Base-by-base conservation (phyloP, 2,329 filamentous ascomycete species). In the Chaetoscypha palmicola region DNA sequence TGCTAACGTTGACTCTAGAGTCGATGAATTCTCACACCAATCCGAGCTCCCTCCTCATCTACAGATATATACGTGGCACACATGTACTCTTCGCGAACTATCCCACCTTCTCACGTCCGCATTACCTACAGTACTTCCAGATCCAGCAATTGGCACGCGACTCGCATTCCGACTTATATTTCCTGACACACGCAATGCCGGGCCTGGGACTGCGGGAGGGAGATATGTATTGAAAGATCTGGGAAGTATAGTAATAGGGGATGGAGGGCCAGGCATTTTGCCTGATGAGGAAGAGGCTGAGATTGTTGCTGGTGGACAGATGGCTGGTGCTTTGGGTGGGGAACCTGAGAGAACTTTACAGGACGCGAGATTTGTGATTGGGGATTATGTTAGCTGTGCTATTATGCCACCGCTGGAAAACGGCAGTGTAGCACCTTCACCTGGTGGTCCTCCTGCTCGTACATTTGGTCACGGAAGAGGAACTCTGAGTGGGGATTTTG, bases 121-220 rank as follows among this genome's bases (percentile, higher is more conserved):
- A 1, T 71, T 86, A 1, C 83, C 86, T 0, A 67, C 71, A 2
- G 68, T 88, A 16, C 74, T 95, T 2, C 87, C 89, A 1, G 70
- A 74, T 28, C 86, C 86, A 0, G 77, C 82, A 5, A 74, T 89
- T 31, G 90, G 91, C 48, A 91, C 89, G 7, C 80, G 91, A 42
- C 73, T 96, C n/a, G 81, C 79, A 48, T 97, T 92, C 67, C 83
- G 90, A 37, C 76, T 95, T 14, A 79, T 96, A 42, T 95, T 85
- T 62, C 84, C 86, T 1, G 88, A 95, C 64, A 60, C 44, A 51
- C 61, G 43, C 51, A 60, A 38, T 48, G 48, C 49, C 51, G 37
- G 59, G 55, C 44, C 50, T 52, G 5, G 53, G 49, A 58, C 67
- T 39, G 55, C 51, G 19, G 65, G 72, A 39, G 73, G 77, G 50